Evolutionary conservation across 805 yeast genomes (phyloP).

Genomic region (Blastobotrys terrestris): DNA sequence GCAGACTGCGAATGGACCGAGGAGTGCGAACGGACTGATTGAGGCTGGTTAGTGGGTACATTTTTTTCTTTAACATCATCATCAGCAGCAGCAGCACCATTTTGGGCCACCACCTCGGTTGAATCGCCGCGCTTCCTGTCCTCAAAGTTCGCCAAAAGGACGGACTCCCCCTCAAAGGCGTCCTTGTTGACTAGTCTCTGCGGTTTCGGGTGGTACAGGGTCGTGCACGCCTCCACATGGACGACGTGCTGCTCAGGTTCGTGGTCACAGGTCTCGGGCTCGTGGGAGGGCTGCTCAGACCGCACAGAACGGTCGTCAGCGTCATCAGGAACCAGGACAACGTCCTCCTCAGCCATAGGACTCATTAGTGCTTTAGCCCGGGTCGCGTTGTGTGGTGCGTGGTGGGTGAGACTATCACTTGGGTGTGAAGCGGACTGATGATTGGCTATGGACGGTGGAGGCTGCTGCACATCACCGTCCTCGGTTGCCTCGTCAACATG

Average conservation of each 20-base stretch:
- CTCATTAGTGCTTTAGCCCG: background rate
- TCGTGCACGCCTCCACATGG: constrained; percentile 1
- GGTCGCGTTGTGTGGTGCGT: background rate
- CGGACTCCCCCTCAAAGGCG: background rate
- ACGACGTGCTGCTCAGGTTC: background rate
- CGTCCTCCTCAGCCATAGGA: background rate
- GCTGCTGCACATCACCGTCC: background rate
- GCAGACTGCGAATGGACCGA: background rate
- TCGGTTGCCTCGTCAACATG: constrained; percentile 10
- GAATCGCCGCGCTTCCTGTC: background rate
- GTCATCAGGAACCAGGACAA: no score
- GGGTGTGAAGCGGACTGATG: background rate
- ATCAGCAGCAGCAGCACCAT: background rate
- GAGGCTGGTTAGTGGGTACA: no score
- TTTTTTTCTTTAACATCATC: no score
- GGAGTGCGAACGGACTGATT: background rate
- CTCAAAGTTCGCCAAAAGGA: background rate
- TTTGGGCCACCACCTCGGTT: background rate
- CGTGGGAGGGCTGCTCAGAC: background rate
- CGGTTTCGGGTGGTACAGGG: constrained; percentile 20
- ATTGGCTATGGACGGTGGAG: background rate
- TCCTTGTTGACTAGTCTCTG: constrained; percentile 13
- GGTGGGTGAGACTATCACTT: background rate
- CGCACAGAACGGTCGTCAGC: background rate
- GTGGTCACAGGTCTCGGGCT: background rate